Evolutionary conservation across 208 protist genomes (phyloP), one percentile per base, ranked within the genome.

Genomic region (Trypanosoma grayi): DNA sequence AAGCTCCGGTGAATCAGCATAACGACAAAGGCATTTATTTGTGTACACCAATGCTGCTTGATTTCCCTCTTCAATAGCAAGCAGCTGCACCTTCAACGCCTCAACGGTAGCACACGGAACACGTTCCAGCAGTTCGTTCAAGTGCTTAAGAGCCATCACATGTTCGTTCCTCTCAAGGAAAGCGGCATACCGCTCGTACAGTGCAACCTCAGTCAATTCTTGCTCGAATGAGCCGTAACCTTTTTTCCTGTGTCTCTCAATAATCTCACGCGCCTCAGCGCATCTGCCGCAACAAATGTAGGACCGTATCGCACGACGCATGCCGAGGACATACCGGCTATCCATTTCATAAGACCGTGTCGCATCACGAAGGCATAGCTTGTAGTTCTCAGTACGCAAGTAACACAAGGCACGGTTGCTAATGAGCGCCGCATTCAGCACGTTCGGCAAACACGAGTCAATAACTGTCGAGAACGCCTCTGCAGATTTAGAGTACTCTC

Each of bases 351-450:
- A 68, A 28, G 73, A 75, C 31, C 78, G 74, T 16, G 65, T 68
- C 13, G 74, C 73, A 34, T 67, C 53, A 20, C 66, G 60, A 31
- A 68, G 41, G 46, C 59, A 72, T 27, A 66, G 41, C 20, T 66
- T 62, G 66, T 77, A 91, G 50, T 77, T 73, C 66, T 87, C 78
- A 28, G 74, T 45, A 14, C 63, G 54, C 51, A 73, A 75, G 46
- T 84, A 75, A 72, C 84, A 87, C 11, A 66, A 75, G 6, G 84
- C 77, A 39, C 76, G 54, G 59, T 81, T 87, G 52, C 85, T 60
- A 28, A 85, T 36, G 27, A 90, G 44, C 18, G 79, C 57, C 2
- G 66, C 47, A 25, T 62, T 66, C 36, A 74, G 27, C 52, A 74
- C 43, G 30, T 25, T 64, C 47, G 66, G 66, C 14, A 72, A 41